Percentiles rank a stretch among this genome's conserved stretches.
Evolutionary conservation across 352 stramenopile species (phyloP).

Genomic region (Elongisporangium senticosum): DNA sequence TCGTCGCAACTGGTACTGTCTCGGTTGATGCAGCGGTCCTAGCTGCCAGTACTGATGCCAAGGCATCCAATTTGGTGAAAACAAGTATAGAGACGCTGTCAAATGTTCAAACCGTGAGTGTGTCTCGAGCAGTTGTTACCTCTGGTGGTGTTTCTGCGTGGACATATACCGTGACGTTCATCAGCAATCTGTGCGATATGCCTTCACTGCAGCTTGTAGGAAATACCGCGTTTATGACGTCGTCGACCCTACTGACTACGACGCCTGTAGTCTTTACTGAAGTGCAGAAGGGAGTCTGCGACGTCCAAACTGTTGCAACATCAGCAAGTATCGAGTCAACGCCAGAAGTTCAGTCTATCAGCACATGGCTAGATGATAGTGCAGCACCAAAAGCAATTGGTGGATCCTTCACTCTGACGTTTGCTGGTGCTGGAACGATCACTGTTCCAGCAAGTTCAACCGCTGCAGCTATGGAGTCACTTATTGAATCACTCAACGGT

Average conservation of each 20-base stretch:
- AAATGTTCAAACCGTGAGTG: conserved; percentile 82
- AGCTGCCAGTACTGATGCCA: conserved; percentile 26
- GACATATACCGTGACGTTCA: conserved; percentile 86
- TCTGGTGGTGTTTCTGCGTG: conserved; percentile 22
- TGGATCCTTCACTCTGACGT: conserved; percentile 64
- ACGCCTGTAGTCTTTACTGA: conserved; percentile 44
- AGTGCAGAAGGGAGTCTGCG: conserved; percentile 84
- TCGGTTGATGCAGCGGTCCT: conserved; percentile 39
- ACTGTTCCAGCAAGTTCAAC: conserved; percentile 33
- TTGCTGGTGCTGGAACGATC: conserved; percentile 42
- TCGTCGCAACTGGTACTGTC: conserved; percentile 34
- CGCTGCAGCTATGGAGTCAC: conserved; percentile 34
- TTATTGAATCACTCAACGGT: conserved; percentile 67
- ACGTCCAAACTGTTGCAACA: conserved; percentile 93
- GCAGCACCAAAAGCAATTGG: conserved; percentile 23
- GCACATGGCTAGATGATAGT: conserved; percentile 57
- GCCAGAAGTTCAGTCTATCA: conserved; percentile 86
- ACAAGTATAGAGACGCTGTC: conserved; percentile 70
- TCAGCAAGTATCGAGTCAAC: conserved; percentile 87
- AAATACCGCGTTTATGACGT: conserved; percentile 34
- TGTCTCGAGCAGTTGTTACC: conserved; percentile 43
- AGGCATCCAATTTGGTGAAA: conserved; percentile 73
- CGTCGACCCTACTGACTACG: conserved; percentile 24
- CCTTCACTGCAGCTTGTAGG: conserved; percentile 56
- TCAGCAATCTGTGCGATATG: conserved; percentile 78